phyloP scores from a whole-genome alignment of 495 filamentous ascomycete genomes.

The Penicillium bialowiezense region DNA sequence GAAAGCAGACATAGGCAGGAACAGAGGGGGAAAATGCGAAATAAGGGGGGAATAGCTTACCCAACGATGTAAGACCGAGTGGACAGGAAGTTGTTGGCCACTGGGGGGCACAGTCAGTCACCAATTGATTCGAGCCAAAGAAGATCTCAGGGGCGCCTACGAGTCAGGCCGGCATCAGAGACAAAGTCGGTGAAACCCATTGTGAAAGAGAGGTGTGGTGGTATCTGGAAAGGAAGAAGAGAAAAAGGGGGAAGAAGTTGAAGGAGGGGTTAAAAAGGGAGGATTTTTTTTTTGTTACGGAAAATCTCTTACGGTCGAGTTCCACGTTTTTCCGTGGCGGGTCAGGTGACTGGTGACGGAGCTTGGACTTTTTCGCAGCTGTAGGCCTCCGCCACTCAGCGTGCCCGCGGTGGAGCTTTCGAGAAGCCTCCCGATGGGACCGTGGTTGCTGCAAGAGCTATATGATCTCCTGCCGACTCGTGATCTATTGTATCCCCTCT shows the following conservation, averaged over 20 bases:
- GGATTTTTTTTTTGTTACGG: constrained; percentile 34
- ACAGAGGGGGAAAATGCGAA: constrained; percentile 14
- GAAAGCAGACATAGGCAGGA: constrained; percentile 21
- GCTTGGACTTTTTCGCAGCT: constrained; percentile 27
- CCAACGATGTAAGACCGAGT: constrained; percentile 92
- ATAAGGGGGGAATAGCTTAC: constrained; percentile 51
- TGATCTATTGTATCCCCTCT: too few relatives aligned
- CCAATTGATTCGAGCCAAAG: constrained; percentile 20
- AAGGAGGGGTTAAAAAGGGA: constrained; percentile 30
- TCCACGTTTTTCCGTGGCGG: not conserved
- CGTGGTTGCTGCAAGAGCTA: constrained; percentile 16
- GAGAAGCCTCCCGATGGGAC: constrained; percentile 40
- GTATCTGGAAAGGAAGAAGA: constrained; percentile 17
- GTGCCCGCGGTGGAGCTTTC: constrained; percentile 38
- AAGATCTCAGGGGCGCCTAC: constrained; percentile 53
- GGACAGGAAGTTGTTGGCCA: constrained; percentile 87
- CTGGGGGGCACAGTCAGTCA: constrained; percentile 53
- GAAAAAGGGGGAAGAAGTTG: constrained; percentile 17
- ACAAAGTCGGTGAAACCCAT: constrained; percentile 98
- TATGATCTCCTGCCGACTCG: not conserved
- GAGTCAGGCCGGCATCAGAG: constrained; percentile 78
- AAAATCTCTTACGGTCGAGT: constrained; percentile 13
- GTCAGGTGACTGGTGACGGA: constrained; percentile 39
- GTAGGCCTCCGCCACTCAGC: constrained; percentile 32
- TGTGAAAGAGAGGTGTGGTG: constrained; percentile 36